phyloP scores from a whole-genome alignment of 208 protist genomes.

The Wallacemonas rigidus region DNA sequence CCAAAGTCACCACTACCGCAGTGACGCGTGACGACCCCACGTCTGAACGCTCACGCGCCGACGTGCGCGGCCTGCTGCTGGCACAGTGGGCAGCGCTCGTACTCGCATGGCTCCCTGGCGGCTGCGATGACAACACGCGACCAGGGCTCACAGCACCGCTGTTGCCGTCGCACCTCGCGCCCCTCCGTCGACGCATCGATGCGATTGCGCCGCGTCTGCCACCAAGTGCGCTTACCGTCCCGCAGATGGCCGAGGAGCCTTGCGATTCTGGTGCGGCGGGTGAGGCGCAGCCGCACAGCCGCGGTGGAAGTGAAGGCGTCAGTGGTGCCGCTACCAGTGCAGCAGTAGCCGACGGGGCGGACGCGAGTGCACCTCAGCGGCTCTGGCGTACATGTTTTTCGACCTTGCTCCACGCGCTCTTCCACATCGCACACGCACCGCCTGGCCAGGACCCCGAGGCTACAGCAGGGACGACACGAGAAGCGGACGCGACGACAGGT shows the following conservation, averaged over 20 bases:
- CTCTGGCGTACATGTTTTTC: slow-evolving; percentile 4
- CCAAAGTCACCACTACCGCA: not conserved
- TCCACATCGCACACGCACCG: not conserved
- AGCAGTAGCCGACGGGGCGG: not conserved
- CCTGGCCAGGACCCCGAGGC: not conserved
- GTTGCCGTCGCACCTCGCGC: not conserved
- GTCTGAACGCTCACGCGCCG: not conserved
- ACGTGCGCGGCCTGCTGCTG: not conserved
- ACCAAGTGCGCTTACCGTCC: not conserved
- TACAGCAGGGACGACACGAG: not conserved
- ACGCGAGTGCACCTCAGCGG: not conserved
- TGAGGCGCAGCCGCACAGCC: too few species aligned
- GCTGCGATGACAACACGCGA: not conserved
- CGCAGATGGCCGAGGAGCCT: not conserved
- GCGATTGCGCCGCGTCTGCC: not conserved
- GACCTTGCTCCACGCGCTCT: not conserved
- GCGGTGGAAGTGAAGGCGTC: too few species aligned
- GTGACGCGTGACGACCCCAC: not conserved
- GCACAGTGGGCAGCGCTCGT: not conserved
- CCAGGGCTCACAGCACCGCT: too few species aligned
- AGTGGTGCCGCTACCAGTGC: too few species aligned
- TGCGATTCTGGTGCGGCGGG: too few species aligned
- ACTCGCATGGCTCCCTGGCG: slow-evolving; percentile 7
- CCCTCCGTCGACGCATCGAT: not conserved
- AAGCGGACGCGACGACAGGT: not conserved